A percentile compares a stretch with the other conserved stretches of the same genome.
These are phyloP conservation scores for Camellia granthamiana DNA, from an alignment of 148 eudicot species.

Conservation along the genomic window DNA sequence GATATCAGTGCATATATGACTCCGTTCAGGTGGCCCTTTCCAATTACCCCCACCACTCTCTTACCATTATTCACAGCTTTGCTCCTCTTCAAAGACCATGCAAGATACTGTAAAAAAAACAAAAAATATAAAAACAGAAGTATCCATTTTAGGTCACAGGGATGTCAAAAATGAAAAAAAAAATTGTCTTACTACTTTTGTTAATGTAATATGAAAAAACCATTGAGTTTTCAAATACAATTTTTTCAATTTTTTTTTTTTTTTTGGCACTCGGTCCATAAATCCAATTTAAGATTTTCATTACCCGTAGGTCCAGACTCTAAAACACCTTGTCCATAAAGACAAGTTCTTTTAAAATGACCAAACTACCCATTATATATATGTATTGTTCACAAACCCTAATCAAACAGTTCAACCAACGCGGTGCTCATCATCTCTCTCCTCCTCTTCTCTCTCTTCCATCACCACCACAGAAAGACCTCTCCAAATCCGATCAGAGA, in stretches of 20 bases:
- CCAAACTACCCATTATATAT: too few relatives aligned
- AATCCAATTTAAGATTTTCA: too few relatives aligned
- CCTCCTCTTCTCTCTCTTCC: too few relatives aligned
- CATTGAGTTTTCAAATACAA: not conserved
- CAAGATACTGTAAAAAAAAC: conserved; percentile 56
- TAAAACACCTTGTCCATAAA: too few relatives aligned
- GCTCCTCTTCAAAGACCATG: conserved; percentile 97
- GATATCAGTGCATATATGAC: conserved; percentile 82
- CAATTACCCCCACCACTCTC: conserved; percentile 91
- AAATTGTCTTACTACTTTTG: not conserved
- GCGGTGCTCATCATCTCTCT: too few relatives aligned
- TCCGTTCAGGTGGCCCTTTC: conserved; percentile 90
- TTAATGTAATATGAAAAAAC: not conserved
- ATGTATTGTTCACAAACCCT: too few relatives aligned
- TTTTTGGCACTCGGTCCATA: too few relatives aligned
- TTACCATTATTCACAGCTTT: conserved; percentile 83
- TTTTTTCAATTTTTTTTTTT: not conserved
- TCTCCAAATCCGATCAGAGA: too few relatives aligned
- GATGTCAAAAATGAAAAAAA: not conserved
- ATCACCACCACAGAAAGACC: too few relatives aligned
- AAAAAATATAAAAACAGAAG: not conserved
- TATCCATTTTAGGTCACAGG: not conserved
- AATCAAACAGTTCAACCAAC: too few relatives aligned
- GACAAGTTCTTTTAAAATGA: too few relatives aligned
- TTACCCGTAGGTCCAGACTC: too few relatives aligned